phyloP scores from a whole-genome alignment of 331 rosid species.

The Malus hybrid region DNA sequence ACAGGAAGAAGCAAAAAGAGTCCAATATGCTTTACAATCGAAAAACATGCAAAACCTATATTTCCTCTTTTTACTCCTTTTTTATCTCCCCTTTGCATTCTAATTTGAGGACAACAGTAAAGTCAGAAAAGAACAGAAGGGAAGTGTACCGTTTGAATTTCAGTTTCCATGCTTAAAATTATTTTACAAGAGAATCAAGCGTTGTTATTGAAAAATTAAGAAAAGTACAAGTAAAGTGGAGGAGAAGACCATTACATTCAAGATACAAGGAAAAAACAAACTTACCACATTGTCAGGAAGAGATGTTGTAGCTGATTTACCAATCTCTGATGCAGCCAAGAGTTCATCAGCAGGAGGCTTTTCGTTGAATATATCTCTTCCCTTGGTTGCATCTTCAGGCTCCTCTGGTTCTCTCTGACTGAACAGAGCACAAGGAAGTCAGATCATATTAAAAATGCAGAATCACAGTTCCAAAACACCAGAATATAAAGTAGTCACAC shows the following conservation, averaged over 20 bases:
- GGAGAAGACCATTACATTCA: neutral
- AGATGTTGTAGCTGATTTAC: constrained; percentile 81
- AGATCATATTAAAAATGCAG: constrained; percentile 4
- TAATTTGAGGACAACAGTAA: neutral
- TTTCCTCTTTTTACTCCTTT: neutral
- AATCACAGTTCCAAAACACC: constrained; percentile 1
- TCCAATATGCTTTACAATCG: neutral
- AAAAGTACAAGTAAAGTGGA: neutral
- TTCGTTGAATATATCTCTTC: constrained; percentile 96
- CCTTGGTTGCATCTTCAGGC: constrained; percentile 99
- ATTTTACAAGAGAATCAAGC: neutral
- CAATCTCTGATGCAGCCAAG: constrained; percentile 89
- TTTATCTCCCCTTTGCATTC: neutral
- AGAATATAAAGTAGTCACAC: neutral
- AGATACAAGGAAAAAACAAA: constrained; percentile 2
- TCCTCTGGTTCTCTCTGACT: constrained; percentile 99
- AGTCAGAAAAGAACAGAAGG: neutral
- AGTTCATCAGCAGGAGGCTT: constrained; percentile 98
- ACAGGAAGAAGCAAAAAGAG: neutral
- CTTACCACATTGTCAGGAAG: constrained; percentile 98
- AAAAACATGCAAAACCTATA: neutral
- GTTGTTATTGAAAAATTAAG: neutral
- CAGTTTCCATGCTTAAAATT: neutral
- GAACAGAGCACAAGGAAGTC: constrained; percentile 4
- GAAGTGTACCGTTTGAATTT: neutral